Base-by-base conservation (phyloP, 805 yeast genomes). In the Starmerella vaccinii region DNA sequence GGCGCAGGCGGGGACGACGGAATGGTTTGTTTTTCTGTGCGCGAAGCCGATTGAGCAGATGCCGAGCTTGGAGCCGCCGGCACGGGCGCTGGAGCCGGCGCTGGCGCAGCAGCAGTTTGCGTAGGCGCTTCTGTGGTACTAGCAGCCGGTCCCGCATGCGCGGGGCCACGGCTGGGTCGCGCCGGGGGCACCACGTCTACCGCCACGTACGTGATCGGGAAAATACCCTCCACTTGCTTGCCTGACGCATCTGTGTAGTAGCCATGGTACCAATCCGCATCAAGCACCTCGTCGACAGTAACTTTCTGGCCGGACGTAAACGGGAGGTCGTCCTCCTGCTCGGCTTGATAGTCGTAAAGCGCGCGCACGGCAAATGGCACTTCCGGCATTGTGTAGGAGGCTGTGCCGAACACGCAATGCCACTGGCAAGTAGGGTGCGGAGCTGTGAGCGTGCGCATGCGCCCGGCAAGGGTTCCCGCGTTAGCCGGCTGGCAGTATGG, bases 231-330 rank as follows among this genome's bases (percentile, higher is more conserved):
- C 41, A 68, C 34, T 12, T 66, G 23, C 55, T 61, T 5, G 18
- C 46, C 42, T 22, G 85, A 85, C 18, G 49, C 38, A 29, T 69
- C 68, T 53, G 69, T 75, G 59, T 76, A 83, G 4, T 72, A 68
- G 3, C 98, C 98, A 35, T 76, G 71, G 62, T 77, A 83, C 97
- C 97, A 92, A 56, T 89, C 95, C 6, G 81, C 95, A 65, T 90
- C 97, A 58, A 87, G 95, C 48, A 85, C 72, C 34, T 77, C 78
- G 5, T 81, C 78, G 24, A 90, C 96, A 3, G 79, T 76, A 57
- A 90, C 81, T 26, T 76, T 57, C 63, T 84, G 87, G 19, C 84
- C 89, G 4, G 71, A 76, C 0, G 65, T 64, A 59, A 90, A 89
- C 30, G 76, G 71, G 63, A 90, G 74, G 65, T 90, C 98, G 64